Evolutionary conservation across 2,329 filamentous ascomycete species (phyloP), one percentile per base, ranked within the genome.

Genomic region (Coniochaeta ligniaria): DNA sequence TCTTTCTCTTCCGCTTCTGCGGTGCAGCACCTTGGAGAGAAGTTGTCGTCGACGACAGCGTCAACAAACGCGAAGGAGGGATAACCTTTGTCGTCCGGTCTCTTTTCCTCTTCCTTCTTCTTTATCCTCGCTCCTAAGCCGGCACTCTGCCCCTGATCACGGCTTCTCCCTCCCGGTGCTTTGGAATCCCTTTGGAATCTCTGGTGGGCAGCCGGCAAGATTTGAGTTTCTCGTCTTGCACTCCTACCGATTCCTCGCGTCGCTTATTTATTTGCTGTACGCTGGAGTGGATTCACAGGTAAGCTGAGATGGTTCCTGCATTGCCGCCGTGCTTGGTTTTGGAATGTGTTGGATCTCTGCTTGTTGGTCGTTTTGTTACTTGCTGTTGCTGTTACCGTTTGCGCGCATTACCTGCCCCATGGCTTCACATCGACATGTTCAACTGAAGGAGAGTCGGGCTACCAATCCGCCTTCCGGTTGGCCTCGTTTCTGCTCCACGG

Each of bases 41-140:
- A 52, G 47, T 31, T 31, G 47, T 52, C 31, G 47, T 28, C 47
- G 47, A 31, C 47, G 54, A 56, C 31, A 56, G 31, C 35, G 54
- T 56, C 54, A 56, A 38, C 54, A 56, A 56, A 35, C 31, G 33
- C 31, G 54, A 56, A 56, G 54, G 33, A 35, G 54, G 54, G n/a
- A 36, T 36, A 9, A 36, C n/a, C 54, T 56, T 56, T 38, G 54
- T 56, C 24, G 14, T 26, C n/a, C 16, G 50, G 26, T 24, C 14
- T 36, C 54, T 36, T 38, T 56, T 36, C 7, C 52, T 55, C 54
- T 36, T 14, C 35, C 22, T 56, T 56, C 6, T 36, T 36, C 12
- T 14, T 14, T 9, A 33, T 11, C 35, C 7, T 36, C 28, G 28
- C 9, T 9, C 28, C 12, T 3, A 36, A 36, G 35, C 35, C 12